Evolutionary conservation across 1,139 yeast species (phyloP), one percentile per base, ranked within the genome.

Genomic region (Yamadazyma epiphylla): DNA sequence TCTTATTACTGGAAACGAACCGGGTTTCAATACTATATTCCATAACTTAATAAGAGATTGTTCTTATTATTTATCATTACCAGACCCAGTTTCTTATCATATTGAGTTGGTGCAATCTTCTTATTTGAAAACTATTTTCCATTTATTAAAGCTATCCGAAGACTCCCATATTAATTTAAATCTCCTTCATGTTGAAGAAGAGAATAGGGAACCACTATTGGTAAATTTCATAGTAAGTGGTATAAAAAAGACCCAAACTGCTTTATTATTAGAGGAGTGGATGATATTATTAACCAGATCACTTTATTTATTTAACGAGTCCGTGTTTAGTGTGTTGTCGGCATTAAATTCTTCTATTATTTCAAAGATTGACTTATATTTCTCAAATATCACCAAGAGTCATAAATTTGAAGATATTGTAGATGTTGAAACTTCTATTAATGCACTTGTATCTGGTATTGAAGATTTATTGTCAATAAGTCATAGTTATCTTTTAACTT

Each of bases 381-480:
- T 75, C 37, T 36, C 45, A 1, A 43, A 34, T 19, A 35, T 54
- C 3, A 38, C 39, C 12, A 29, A 33, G 5, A 27, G 39, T 12
- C 31, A 31, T 4, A 26, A 33, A 4, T 26, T 42, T 10, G 48
- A 41, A 48, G 57, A 37, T 39, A 33, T 51, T 10, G 48, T 48
- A 13, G 66, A 64, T 35, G 46, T 59, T 4, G 80, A 73, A 27
- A 57, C 65, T 4, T 68, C 74, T 2, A 68, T 80, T 11, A 70
- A 70, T 19, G 65, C 70, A 20, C 52, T 83, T 20, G 54, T 85
- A 26, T 62, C 70, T n/a, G 89, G 91, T 0, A 52, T 85, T 22
- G 88, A 83, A 42, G 79, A 77, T 35, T 51, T 84, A 14, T 50
- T 85, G 25, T 64, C 70, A 1, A 68, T 74, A 2, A 72, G 86